Evolutionary conservation across 225 moss, liverwort and hornwort genomes (phyloP).

Genomic region (Marchantia paleacea): DNA sequence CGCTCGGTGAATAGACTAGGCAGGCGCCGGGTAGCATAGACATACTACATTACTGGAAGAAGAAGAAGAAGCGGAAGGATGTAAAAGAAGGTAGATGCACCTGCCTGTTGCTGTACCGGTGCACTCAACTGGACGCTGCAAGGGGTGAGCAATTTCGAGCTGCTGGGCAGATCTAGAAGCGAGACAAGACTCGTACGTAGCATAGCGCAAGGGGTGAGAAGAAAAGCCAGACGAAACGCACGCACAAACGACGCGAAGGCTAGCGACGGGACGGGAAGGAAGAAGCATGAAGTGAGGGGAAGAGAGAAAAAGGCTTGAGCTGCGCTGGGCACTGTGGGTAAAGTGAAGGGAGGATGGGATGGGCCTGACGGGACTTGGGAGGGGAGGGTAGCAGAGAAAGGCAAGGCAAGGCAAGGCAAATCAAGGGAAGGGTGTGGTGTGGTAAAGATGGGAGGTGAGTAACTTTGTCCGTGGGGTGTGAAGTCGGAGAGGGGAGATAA

Average conservation of each 20-base stretch:
- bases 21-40: background rate
- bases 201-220: background rate
- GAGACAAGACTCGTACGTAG: background rate
- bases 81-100: background rate
- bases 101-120: background rate
- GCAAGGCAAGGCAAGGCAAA: too few species aligned
- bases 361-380: background rate
- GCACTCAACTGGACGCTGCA: background rate
- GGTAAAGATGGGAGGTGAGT: conserved; percentile 9
- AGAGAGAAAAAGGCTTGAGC: background rate
- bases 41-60: background rate
- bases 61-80: background rate
- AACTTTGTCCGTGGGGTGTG: background rate
- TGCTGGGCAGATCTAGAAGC: background rate
- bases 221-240: background rate
- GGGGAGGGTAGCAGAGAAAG: background rate
- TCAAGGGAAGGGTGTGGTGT: background rate
- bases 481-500: conserved; percentile 8
- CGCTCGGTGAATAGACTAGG: background rate
- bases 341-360: background rate
- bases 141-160: background rate
- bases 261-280: background rate
- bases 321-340: background rate
- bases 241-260: background rate
- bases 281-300: background rate